phyloP scores from a whole-genome alignment of 305 asterid species.

The Vinca major region DNA sequence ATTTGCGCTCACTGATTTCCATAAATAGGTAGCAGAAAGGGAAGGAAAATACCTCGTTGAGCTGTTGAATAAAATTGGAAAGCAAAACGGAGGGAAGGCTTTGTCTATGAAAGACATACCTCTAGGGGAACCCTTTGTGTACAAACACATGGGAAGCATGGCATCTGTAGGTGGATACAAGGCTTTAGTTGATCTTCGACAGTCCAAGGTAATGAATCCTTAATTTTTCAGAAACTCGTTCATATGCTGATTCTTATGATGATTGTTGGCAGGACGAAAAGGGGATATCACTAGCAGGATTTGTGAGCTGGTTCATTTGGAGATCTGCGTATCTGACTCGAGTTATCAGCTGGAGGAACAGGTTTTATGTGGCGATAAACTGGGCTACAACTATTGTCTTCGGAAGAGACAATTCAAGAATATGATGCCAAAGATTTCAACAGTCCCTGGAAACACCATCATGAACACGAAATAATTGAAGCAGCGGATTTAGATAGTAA shows the following conservation, averaged over 20 bases:
- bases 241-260: neutral
- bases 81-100: constrained; percentile 56
- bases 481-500: no score
- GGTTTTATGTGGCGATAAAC: constrained; percentile 74
- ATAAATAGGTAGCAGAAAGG: constrained; percentile 64
- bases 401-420: constrained; percentile 78
- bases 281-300: constrained; percentile 68
- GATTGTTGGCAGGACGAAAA: constrained; percentile 40
- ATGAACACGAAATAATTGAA: no score
- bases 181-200: constrained; percentile 69
- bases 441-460: no score
- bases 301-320: constrained; percentile 74
- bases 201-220: constrained; percentile 43
- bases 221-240: no score
- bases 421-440: no score
- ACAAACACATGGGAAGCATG: constrained; percentile 45
- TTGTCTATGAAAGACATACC: constrained; percentile 39
- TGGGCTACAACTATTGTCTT: constrained; percentile 83
- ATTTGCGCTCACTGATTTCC: neutral
- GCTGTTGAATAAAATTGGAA: constrained; percentile 45
- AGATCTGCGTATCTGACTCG: constrained; percentile 83
- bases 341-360: constrained; percentile 89
- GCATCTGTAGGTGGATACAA: constrained; percentile 78
- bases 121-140: constrained; percentile 65
- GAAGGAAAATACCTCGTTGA: constrained; percentile 76